These are phyloP conservation scores for Micractinium sp. DNA, from an alignment of 139 green algal species.

Conservation along the genomic window DNA sequence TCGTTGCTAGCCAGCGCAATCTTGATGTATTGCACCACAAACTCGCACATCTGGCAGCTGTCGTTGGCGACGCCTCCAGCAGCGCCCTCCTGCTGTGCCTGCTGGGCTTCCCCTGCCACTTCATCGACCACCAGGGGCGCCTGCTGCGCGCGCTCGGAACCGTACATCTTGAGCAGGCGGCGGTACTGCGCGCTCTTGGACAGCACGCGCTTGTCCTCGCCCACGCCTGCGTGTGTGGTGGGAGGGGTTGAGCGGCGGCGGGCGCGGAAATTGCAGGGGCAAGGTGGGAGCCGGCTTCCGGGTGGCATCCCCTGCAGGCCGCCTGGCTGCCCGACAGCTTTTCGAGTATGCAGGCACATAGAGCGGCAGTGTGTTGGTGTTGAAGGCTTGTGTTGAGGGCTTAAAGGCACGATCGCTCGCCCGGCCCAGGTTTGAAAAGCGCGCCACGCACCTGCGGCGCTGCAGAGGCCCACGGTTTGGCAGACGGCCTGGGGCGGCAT, in stretches of 20 bases:
- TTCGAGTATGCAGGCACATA: neutral
- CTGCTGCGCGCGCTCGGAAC: neutral
- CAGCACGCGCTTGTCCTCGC: conserved; percentile 15
- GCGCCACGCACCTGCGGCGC: neutral
- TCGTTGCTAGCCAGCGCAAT: conserved; percentile 81
- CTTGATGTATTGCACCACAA: conserved; percentile 83
- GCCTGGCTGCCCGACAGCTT: neutral
- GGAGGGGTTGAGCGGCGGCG: too few relatives aligned
- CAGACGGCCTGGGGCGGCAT: conserved; percentile 69
- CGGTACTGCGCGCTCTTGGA: conserved; percentile 28
- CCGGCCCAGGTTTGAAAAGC: neutral
- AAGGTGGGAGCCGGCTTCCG: too few relatives aligned
- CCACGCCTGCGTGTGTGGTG: neutral
- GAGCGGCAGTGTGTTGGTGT: too few relatives aligned
- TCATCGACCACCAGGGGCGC: neutral
- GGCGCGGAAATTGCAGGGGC: too few relatives aligned
- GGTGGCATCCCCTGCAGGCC: neutral
- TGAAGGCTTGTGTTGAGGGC: neutral
- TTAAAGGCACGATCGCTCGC: too few relatives aligned
- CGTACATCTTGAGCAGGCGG: conserved; percentile 37
- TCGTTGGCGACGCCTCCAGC: conserved; percentile 30
- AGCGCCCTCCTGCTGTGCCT: neutral
- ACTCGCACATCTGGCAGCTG: conserved; percentile 83
- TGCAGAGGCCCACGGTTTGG: conserved; percentile 47
- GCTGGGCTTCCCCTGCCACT: neutral